Percentiles rank a stretch among this genome's conserved stretches.
Conservation (phyloP, 768 basidiomycete species). For the Dentipellis fragilis region DNA sequence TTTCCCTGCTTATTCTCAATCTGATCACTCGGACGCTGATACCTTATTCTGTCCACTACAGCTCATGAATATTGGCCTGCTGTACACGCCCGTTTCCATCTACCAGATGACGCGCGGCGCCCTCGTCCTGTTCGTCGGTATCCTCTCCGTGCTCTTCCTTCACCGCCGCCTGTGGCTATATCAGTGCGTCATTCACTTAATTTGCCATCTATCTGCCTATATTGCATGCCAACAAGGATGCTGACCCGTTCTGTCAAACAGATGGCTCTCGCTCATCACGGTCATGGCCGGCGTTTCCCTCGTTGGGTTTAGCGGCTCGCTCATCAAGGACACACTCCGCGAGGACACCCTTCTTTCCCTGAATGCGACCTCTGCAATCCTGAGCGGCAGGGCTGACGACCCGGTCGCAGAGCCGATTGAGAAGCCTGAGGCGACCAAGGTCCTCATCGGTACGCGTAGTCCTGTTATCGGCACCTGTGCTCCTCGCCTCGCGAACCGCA, state of each 20-base stretch:
- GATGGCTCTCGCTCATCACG: constrained; percentile 84
- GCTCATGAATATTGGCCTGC: constrained; percentile 92
- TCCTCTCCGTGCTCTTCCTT: constrained; percentile 87
- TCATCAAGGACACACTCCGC: constrained; percentile 67
- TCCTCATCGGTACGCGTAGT: constrained; percentile 53
- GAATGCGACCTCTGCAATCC: constrained; percentile 16
- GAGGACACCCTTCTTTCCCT: constrained; percentile 27
- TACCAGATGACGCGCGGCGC: constrained; percentile 96
- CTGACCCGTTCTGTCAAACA: constrained; percentile 18
- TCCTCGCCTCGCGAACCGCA: constrained; percentile 10
- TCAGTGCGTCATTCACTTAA: constrained; percentile 41
- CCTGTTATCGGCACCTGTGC: not conserved
- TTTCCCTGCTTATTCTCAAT: not conserved
- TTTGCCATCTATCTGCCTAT: constrained; percentile 1
- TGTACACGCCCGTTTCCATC: constrained; percentile 94
- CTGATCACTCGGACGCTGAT: not conserved
- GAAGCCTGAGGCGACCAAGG: constrained; percentile 54
- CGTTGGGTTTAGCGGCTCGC: constrained; percentile 84
- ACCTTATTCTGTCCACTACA: constrained; percentile 13
- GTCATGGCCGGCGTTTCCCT: constrained; percentile 80
- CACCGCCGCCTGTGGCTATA: constrained; percentile 77
- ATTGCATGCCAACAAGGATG: constrained; percentile 1
- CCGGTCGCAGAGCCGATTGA: constrained; percentile 37
- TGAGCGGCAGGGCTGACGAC: constrained; percentile 17
- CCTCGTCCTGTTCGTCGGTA: constrained; percentile 87